Conservation (phyloP, 2,329 filamentous ascomycete genomes). For the Phoma sp. region DNA sequence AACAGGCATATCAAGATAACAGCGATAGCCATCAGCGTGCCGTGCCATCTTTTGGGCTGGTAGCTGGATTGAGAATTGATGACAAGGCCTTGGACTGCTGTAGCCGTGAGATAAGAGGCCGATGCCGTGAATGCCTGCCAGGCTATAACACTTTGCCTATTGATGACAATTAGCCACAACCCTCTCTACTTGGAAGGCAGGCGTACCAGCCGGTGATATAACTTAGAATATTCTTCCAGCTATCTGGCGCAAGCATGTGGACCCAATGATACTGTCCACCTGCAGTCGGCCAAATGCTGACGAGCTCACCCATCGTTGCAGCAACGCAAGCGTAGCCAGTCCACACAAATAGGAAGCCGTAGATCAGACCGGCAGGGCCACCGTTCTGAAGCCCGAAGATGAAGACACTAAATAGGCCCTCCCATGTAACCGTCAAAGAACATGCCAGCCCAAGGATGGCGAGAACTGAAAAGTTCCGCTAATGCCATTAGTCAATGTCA, state of each 20-base stretch:
- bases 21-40: constrained; percentile 20
- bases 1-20: constrained; percentile 42
- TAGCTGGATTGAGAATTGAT: constrained; percentile 39
- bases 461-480: constrained; percentile 25
- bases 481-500: not conserved
- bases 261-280: constrained; percentile 35
- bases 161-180: too few species aligned
- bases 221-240: constrained; percentile 1
- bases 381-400: constrained; percentile 28
- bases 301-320: constrained; percentile 25
- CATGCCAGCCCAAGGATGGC: constrained; percentile 26
- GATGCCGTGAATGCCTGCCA: constrained; percentile 44
- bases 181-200: too few species aligned
- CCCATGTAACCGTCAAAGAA: constrained; percentile 28
- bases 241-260: constrained; percentile 45
- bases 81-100: constrained; percentile 28
- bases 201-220: constrained; percentile 1
- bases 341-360: constrained; percentile 28
- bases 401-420: constrained; percentile 23
- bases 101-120: constrained; percentile 19
- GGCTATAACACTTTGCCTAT: constrained; percentile 47
- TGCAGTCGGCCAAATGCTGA: constrained; percentile 1
- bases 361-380: constrained; percentile 21
- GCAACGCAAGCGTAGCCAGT: constrained; percentile 20
- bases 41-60: not conserved